Percentiles rank a stretch among this genome's conserved stretches.
phyloP scores from a whole-genome alignment of 2,329 filamentous ascomycete genomes.

The Diaporthe helianthi region DNA sequence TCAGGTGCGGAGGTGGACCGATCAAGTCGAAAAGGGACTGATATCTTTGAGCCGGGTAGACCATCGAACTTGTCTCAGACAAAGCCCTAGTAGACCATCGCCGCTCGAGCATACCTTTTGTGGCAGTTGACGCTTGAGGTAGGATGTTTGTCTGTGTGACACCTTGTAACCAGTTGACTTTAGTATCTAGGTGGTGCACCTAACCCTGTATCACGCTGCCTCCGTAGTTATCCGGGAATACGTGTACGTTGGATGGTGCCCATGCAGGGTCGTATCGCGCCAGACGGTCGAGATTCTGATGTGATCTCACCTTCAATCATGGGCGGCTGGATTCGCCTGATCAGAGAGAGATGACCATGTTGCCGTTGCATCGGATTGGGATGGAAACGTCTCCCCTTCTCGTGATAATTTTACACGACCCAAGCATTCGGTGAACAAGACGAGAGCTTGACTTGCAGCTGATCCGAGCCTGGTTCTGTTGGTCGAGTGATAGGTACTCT shows the following conservation, averaged over 20 bases:
- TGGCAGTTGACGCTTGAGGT: not conserved
- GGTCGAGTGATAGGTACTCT: not conserved
- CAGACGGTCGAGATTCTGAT: conserved; percentile 9
- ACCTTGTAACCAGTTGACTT: not conserved
- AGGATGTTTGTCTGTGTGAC: not conserved
- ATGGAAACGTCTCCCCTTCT: not conserved
- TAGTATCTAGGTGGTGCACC: not conserved
- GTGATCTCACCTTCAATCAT: conserved; percentile 28
- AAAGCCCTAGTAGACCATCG: not conserved
- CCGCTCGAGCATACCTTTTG: not conserved
- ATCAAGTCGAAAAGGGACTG: not conserved
- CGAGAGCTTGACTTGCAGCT: not conserved
- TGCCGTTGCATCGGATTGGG: not conserved
- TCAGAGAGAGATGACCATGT: not conserved
- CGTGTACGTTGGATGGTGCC: conserved; percentile 22
- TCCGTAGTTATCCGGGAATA: conserved; percentile 14
- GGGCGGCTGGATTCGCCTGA: not conserved
- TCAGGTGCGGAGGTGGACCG: not conserved
- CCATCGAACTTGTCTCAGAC: not conserved
- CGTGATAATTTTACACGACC: conserved; percentile 1
- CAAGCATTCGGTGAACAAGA: not conserved
- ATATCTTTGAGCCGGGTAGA: not conserved
- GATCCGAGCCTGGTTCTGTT: not conserved
- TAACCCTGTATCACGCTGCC: not conserved
- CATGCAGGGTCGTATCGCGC: conserved; percentile 24